phyloP scores from a whole-genome alignment of 331 rosid genomes.

The Acacia pycnantha region DNA sequence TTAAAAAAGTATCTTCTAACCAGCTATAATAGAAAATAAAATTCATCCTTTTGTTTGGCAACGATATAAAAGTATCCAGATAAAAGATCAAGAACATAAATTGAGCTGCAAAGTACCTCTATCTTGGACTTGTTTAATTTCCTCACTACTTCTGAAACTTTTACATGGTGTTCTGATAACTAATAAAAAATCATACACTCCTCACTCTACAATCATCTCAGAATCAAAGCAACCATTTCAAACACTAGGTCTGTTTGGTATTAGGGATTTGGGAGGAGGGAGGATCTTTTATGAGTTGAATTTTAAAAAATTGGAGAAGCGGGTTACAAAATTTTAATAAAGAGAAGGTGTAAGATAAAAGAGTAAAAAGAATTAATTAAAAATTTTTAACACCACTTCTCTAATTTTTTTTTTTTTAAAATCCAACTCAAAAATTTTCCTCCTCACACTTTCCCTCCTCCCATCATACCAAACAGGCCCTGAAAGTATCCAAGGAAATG shows the following conservation, averaged over 20 bases:
- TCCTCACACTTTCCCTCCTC: too few species aligned
- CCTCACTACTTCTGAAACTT: not conserved
- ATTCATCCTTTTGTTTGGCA: not conserved
- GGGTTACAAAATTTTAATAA: too few species aligned
- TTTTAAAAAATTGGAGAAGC: too few species aligned
- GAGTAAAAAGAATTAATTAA: too few species aligned
- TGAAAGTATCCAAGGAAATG: not conserved
- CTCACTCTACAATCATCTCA: not conserved
- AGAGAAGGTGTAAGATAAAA: too few species aligned
- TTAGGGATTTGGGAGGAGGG: too few species aligned
- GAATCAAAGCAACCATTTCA: conserved; percentile 19
- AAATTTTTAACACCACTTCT: too few species aligned
- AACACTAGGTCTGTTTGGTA: not conserved
- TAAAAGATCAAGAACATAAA: not conserved
- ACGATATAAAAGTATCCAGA: not conserved
- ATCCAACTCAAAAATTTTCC: too few species aligned
- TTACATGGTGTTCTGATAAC: not conserved
- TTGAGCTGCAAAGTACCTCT: not conserved
- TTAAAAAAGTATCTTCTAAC: not conserved
- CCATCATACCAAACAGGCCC: too few species aligned
- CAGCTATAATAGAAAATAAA: not conserved
- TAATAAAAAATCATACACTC: not conserved
- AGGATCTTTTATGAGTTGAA: too few species aligned
- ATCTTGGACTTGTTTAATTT: not conserved
- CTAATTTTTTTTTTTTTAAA: too few species aligned